Evolutionary conservation across 2,329 filamentous ascomycete genomes (phyloP).

Genomic region (Blumeria hordei): DNA sequence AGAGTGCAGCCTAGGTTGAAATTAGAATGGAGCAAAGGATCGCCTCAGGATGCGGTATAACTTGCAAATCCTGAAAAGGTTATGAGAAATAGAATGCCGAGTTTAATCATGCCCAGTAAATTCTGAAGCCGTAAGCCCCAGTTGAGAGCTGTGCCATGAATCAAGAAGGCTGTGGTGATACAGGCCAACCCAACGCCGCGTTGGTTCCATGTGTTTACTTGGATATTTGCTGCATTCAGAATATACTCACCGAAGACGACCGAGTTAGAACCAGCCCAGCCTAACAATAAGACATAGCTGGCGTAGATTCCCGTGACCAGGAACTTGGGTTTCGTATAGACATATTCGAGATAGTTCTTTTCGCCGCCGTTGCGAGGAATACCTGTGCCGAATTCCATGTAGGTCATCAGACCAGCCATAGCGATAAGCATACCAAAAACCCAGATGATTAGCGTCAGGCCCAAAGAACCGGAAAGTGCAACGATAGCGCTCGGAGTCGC

Average conservation of each 20-base stretch:
- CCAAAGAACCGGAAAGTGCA: slow-evolving; percentile 31
- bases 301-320: slow-evolving; percentile 35
- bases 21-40: background rate
- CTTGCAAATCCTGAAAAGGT: slow-evolving; percentile 32
- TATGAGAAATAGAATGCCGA: slow-evolving; percentile 40
- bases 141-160: slow-evolving; percentile 37
- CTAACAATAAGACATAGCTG: slow-evolving; percentile 36
- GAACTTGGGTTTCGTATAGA: slow-evolving; percentile 35
- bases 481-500: slow-evolving; percentile 36
- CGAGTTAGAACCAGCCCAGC: slow-evolving; percentile 41
- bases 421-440: slow-evolving; percentile 36
- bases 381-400: slow-evolving; percentile 40
- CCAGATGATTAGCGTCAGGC: slow-evolving; percentile 38
- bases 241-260: slow-evolving; percentile 50
- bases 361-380: slow-evolving; percentile 40
- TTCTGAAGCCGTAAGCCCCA: slow-evolving; percentile 47
- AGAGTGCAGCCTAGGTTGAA: slow-evolving; percentile 21
- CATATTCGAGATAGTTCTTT: slow-evolving; percentile 43
- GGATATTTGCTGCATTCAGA: slow-evolving; percentile 35
- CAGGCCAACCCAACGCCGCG: slow-evolving; percentile 41
- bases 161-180: slow-evolving; percentile 37
- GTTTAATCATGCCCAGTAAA: slow-evolving; percentile 37
- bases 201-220: slow-evolving; percentile 42
- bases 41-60: background rate
- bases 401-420: slow-evolving; percentile 35